Base-by-base conservation (phyloP, 768 basidiomycete species). In the Coprinopsis strossmayeri region DNA sequence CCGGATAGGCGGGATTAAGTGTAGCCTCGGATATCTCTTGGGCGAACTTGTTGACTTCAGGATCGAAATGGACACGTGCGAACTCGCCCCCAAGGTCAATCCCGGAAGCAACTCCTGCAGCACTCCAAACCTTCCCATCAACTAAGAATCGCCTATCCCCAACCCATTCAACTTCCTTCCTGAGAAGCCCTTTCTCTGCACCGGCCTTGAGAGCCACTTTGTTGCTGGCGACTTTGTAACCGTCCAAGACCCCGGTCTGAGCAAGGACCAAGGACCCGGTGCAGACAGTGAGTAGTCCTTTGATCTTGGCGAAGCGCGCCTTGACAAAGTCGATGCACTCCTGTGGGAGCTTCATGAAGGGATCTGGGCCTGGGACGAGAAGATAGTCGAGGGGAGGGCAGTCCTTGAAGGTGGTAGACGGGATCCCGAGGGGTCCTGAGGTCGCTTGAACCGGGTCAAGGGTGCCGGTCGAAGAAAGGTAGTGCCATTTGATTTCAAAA, bases 21-120 rank as follows among this genome's bases (percentile, higher is more conserved):
- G 34, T 49, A 39, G 60, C 59, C 53, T 65, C 63, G 25, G 51
- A 28, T 3, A 57, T 17, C 3, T 54, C 53, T 52, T 55, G 52
- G 5, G 47, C 53, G n/a, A 55, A 3, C 40, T 59, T 39, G 1
- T 57, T 59, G 17, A 61, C 27, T 37, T 57, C 59, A 1, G 46
- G 48, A 44, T 60, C 63, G 45, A 61, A 60, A 25, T 61, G 53
- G 3, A 54, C 52, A 39, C 57, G 53, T 27, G 56, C 51, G 43
- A 62, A 65, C 32, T 59, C 64, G 12, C 57, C 62, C 20, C 55
- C 59, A 15, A 65, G 55, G 35, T 65, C 64, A 25, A 65, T 43
- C 1, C 62, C 62, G 2, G 59, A 48, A 0, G 61, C 63, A 10
- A 61, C 43, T 10, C 61, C 63, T 12, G 53, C 62, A 1, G 57